Conservation (phyloP, 2,329 filamentous ascomycete genomes). For the Ophiostoma perfectum region DNA sequence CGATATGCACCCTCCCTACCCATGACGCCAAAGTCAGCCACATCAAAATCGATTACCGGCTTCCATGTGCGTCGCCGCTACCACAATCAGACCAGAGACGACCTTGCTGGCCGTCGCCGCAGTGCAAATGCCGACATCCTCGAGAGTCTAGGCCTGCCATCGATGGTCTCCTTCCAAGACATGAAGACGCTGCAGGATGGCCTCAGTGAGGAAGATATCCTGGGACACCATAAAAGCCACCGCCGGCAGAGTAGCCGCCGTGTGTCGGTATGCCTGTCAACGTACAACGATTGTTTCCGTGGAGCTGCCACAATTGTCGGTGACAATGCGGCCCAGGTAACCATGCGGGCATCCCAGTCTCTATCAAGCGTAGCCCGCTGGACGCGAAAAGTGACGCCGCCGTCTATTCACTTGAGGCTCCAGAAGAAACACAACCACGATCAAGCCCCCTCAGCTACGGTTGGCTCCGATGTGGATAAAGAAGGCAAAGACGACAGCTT, state of each 20-base stretch:
- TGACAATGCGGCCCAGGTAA: slow-evolving; percentile 12
- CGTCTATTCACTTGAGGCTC: not conserved
- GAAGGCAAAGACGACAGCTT: not conserved
- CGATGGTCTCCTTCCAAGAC: slow-evolving; percentile 25
- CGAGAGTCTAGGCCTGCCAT: slow-evolving; percentile 24
- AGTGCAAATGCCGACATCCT: slow-evolving; percentile 27
- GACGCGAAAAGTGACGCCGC: slow-evolving; percentile 9
- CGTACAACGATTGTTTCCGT: slow-evolving; percentile 13
- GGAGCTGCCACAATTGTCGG: slow-evolving; percentile 10
- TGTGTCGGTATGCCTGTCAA: slow-evolving; percentile 6
- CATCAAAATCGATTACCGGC: not conserved
- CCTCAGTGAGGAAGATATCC: slow-evolving; percentile 16
- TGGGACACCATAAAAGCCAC: slow-evolving; percentile 3
- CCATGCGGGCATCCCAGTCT: slow-evolving; percentile 7
- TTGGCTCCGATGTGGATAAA: not conserved
- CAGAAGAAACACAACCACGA: slow-evolving; percentile 1
- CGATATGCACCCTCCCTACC: not conserved
- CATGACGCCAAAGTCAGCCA: not conserved
- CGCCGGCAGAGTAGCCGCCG: not conserved
- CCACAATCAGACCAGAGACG: not conserved
- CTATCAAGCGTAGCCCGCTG: slow-evolving; percentile 3
- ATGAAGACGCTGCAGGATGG: slow-evolving; percentile 25
- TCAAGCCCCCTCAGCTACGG: not conserved
- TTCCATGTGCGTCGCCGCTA: slow-evolving; percentile 3
- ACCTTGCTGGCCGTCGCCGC: slow-evolving; percentile 18